These are phyloP conservation scores for Plasmopara halstedii DNA, from an alignment of 352 stramenopile genomes.

Conservation along the genomic window DNA sequence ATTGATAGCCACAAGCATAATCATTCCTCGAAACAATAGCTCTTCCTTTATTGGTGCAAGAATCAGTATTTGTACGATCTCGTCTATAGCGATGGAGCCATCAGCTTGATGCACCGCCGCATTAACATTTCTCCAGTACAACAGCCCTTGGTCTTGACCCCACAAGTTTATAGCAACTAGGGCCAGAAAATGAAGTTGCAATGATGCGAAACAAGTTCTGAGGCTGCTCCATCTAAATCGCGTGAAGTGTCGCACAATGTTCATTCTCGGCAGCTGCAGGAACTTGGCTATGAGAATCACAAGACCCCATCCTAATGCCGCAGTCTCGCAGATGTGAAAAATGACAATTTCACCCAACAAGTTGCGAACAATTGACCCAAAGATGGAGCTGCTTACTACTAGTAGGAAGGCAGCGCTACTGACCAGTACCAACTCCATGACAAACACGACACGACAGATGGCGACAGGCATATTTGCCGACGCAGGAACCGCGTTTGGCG, in stretches of 20 bases:
- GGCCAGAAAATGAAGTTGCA: constrained; percentile 9
- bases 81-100: constrained; percentile 3
- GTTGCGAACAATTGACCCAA: constrained; percentile 7
- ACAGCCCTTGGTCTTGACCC: constrained; percentile 3
- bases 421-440: constrained; percentile 33
- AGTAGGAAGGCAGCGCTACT: constrained; percentile 28
- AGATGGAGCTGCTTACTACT: constrained; percentile 17
- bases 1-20: constrained; percentile 42
- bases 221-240: constrained; percentile 2
- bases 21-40: constrained; percentile 53
- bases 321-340: constrained; percentile 8
- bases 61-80: constrained; percentile 25
- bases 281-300: constrained; percentile 29
- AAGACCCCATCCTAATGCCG: constrained; percentile 20
- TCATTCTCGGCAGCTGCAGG: constrained; percentile 15
- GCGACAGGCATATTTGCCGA: constrained; percentile 8
- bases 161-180: constrained; percentile 3
- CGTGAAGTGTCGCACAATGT: constrained; percentile 12
- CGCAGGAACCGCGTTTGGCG: background rate
- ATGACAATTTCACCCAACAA: constrained; percentile 1
- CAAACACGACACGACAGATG: constrained; percentile 25
- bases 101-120: constrained; percentile 5
- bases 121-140: constrained; percentile 21
- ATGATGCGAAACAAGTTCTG: constrained; percentile 7
- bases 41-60: constrained; percentile 47